phyloP scores from a whole-genome alignment of 2,329 filamentous ascomycete genomes.

The Aureobasidium zeae region DNA sequence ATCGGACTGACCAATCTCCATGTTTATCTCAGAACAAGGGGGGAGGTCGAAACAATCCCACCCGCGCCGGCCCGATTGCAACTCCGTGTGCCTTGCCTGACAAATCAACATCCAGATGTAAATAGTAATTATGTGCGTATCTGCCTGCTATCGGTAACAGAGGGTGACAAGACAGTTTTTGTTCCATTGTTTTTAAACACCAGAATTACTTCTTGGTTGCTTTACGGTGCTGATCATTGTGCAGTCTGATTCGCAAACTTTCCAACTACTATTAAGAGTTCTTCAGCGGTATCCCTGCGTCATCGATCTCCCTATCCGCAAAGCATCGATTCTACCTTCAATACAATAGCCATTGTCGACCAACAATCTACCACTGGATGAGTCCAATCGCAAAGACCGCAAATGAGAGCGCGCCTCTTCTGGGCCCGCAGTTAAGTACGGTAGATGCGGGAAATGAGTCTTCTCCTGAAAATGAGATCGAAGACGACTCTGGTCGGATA shows the following conservation, averaged over 20 bases:
- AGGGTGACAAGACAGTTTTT: neutral
- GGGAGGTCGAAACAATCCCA: neutral
- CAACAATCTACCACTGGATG: neutral
- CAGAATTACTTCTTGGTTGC: neutral
- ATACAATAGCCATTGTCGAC: neutral
- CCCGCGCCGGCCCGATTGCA: neutral
- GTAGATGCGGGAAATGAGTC: conserved; percentile 19
- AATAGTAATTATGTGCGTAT: neutral
- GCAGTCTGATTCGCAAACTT: too few species aligned
- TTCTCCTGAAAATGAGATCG: conserved; percentile 5
- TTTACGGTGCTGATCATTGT: neutral
- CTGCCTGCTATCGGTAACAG: neutral
- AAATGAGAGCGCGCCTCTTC: conserved; percentile 21
- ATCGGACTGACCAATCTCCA: neutral
- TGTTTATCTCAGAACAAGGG: neutral
- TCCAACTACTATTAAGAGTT: neutral
- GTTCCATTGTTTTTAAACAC: neutral
- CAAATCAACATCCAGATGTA: conserved; percentile 5
- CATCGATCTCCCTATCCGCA: conserved; percentile 1
- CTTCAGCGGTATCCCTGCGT: conserved; percentile 5
- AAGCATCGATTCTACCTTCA: neutral
- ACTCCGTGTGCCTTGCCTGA: conserved; percentile 1
- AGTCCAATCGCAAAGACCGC: neutral
- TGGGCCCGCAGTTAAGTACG: conserved; percentile 19
- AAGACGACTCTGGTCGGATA: conserved; percentile 13